Percentiles rank a stretch among this genome's conserved stretches.
These are phyloP conservation scores for Blastocystis sp. DNA, from an alignment of 352 stramenopile genomes.

Conservation along the genomic window DNA sequence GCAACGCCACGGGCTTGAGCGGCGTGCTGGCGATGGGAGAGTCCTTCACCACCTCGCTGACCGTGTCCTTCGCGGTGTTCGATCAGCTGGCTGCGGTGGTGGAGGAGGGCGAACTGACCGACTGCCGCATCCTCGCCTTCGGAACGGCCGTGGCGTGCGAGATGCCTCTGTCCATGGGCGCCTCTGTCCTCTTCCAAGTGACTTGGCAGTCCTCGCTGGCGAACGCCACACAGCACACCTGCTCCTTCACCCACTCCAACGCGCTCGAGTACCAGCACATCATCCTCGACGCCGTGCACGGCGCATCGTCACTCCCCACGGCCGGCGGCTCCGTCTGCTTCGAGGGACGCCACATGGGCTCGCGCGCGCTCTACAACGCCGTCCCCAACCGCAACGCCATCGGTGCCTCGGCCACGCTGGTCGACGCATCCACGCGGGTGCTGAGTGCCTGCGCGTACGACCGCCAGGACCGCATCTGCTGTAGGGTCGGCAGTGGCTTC, in stretches of 20 bases:
- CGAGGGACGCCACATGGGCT: constrained; percentile 16
- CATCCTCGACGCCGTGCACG: neutral
- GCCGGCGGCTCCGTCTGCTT: constrained; percentile 2
- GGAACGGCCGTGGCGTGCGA: neutral
- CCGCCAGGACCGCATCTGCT: neutral
- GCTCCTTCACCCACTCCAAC: neutral
- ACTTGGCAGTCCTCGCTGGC: constrained; percentile 5
- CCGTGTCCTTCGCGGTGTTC: neutral
- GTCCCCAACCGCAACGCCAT: neutral
- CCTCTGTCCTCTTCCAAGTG: neutral
- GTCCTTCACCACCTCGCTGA: neutral
- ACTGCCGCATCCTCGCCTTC: constrained; percentile 3
- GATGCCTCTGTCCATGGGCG: neutral
- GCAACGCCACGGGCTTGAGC: neutral
- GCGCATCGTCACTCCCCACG: neutral
- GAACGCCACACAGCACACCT: constrained; percentile 9
- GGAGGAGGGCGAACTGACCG: neutral
- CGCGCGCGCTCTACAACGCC: neutral
- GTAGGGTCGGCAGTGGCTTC: neutral
- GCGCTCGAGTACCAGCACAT: neutral
- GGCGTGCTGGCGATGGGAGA: neutral
- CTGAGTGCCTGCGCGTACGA: constrained; percentile 13
- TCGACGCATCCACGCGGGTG: neutral
- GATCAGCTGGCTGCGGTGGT: neutral
- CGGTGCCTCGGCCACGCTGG: neutral